These are phyloP conservation scores for Aspergillus panamensis DNA, from an alignment of 495 filamentous ascomycete species.

Conservation along the genomic window DNA sequence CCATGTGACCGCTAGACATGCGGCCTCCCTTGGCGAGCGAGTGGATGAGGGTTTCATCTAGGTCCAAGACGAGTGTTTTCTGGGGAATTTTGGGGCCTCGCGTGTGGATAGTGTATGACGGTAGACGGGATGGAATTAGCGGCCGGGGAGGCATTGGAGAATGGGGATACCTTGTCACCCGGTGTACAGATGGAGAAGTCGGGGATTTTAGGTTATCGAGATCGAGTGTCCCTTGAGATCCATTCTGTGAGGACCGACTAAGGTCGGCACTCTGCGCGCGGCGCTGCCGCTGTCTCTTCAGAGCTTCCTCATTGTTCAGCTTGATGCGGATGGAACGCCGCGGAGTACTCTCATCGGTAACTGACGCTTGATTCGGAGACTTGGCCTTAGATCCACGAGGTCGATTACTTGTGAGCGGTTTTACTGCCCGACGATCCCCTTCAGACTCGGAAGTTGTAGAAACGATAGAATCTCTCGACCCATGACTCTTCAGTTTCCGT, in stretches of 20 bases:
- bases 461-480: slow-evolving; percentile 38
- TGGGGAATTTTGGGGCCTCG: slow-evolving; percentile 51
- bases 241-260: slow-evolving; percentile 30
- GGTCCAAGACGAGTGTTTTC: slow-evolving; percentile 92
- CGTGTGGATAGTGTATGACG: slow-evolving; percentile 65
- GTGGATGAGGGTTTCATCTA: slow-evolving; percentile 97
- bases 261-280: slow-evolving; percentile 37
- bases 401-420: slow-evolving; percentile 27
- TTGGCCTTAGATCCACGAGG: slow-evolving; percentile 51
- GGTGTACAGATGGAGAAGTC: slow-evolving; percentile 70
- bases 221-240: slow-evolving; percentile 33
- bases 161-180: slow-evolving; percentile 82
- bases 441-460: slow-evolving; percentile 51
- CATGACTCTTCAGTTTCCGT: slow-evolving; percentile 35
- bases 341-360: slow-evolving; percentile 59
- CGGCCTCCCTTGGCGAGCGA: slow-evolving; percentile 93
- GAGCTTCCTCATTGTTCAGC: slow-evolving; percentile 73
- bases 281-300: slow-evolving; percentile 52
- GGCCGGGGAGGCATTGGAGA: slow-evolving; percentile 84
- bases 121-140: slow-evolving; percentile 78
- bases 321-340: slow-evolving; percentile 89
- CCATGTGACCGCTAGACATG: slow-evolving; percentile 97
- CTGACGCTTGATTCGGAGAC: slow-evolving; percentile 34
- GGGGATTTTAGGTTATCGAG: slow-evolving; percentile 72
- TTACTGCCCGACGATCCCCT: slow-evolving; percentile 31